Base-by-base conservation (phyloP, 257 asterid genomes). In the Dorcoceras hygrometricum region DNA sequence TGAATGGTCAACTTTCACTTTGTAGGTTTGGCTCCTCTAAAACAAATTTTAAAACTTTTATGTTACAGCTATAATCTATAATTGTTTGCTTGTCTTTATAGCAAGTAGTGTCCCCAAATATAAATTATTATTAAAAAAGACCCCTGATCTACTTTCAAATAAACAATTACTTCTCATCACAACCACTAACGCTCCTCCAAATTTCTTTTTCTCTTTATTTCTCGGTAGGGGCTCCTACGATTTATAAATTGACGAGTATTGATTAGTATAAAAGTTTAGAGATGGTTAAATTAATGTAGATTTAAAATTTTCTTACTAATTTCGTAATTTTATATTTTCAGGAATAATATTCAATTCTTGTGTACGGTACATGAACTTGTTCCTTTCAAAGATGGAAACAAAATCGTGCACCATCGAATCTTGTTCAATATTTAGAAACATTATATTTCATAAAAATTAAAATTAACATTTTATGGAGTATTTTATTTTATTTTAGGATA, bases 81-180 rank as follows among this genome's bases (percentile, higher is more conserved):
- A 16, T 16, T 14, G 6, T 14, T 39, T 14, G 51, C 51, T 2
- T 28, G 31, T 28, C 31, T 28, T 28, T 28, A 28, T 28, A 28
- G 31, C 2, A 0, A 28, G 31, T 36, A 32, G 48, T 43, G 51
- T 43, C 53, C 16, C 5, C 20, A 43, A 43, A 75, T 75, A 67
- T 68, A 80, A 77, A 43, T 65, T 66, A 56, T 23, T 59, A 56
- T 4, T 74, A 39, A 67, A 61, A 27, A 26, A 26, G 58, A 46
- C 56, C n/a, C 54, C 5, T 71, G 79, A 78, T 78, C 77, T 71
- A 59, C 75, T 67, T 78, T 71, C 7, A 7, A 53, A 57, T 55
- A 56, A 58, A 34, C 29, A 48, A 29, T n/a, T 48, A 34, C 23
- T 32, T 56, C 32, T 29, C 51, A 76, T 70, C 75, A 58, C n/a